Evolutionary conservation across 73 alveolate genomes (phyloP), one percentile per base, ranked within the genome.

Genomic region (Stentor coeruleus): DNA sequence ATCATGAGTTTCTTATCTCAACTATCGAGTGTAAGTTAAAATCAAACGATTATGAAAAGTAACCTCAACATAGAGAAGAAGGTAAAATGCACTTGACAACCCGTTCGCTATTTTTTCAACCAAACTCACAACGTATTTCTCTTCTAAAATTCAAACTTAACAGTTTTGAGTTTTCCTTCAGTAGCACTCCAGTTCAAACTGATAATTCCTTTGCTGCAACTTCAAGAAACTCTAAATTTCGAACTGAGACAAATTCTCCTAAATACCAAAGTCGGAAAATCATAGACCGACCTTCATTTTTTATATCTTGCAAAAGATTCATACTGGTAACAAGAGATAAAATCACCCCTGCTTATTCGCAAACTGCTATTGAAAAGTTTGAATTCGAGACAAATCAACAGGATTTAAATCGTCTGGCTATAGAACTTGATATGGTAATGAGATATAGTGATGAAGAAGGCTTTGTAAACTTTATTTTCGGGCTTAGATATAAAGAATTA

Each of bases 331-430:
- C 79, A 26, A 37, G 79, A 26, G 79, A 66, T 20, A 20, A 20
- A 66, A 66, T 66, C 40, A 31, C 79, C n/a, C 79, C 79, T 14
- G 79, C 79, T 66, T 66, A 20, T 33, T 66, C 79, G 11, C 79
- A 66, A 66, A 20, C n/a, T 66, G n/a, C 79, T 0, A 20, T 14
- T 20, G 79, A 66, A 2, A 31, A 20, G 2, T 66, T 66, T 66
- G 79, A 66, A 31, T 66, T 66, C 33, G 79, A 66, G 37, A 66
- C 37, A 26, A 66, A 33, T 31, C 36, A 66, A 33, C n/a, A 20
- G 11, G 79, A 33, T 26, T 20, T 33, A 33, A 20, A 20, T 20
- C n/a, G 42, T 20, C 11, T 66, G 33, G 79, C 79, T 0, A 33
- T 31, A 28, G 79, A 66, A 31, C 79, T 66, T 28, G 79, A 66